Evolutionary conservation across 306 rosid species (phyloP), one percentile per base, ranked within the genome.

Genomic region (Sphenostylis stenocarpa): DNA sequence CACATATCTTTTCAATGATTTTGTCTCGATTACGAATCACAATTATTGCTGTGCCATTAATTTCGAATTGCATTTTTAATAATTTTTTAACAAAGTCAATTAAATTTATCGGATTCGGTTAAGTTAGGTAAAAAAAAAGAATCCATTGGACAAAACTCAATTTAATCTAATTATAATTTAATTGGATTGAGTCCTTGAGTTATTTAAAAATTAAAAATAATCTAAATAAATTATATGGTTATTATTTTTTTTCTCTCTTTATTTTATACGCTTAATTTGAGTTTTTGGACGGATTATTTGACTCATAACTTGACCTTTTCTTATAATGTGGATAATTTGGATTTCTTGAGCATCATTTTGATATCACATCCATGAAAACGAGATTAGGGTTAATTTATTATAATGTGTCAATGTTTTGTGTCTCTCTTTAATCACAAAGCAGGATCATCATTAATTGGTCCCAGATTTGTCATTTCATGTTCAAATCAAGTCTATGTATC

Each of bases 381-480:
- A 45, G 43, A 45, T 68, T 68, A 68, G 58, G 58, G 43, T 68
- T 19, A 45, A 28, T 26, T 45, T 45, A 68, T 68, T 45, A 15
- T 68, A 8, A 26, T 26, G n/a, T 45, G 34, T 39, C 39, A 67
- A 67, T 6, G 72, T 24, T 43, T 10, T 5, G 23, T 23, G 41
- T 29, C 36, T 24, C 41, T 44, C 53, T 44, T 47, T 28, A 28
- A 47, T 15, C 55, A 15, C 7, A 2, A 13, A 12, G 5, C 2
- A 23, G 21, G 56, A 44, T 24, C 24, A 67, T 24, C 16, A 44
- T 67, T 34, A 63, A 63, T 36, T 67, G 56, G 73, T 44, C 41
- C 23, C 19, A 0, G 53, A 68, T 28, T 68, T 68, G 73, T 48
- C 52, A 68, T 47, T 69, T 69, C 61, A 48, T 69, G 74, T n/a